A percentile compares a stretch with the other conserved stretches of the same genome.
phyloP scores from a whole-genome alignment of 176 grass and related monocot genomes.

The Oryza glumipatula region DNA sequence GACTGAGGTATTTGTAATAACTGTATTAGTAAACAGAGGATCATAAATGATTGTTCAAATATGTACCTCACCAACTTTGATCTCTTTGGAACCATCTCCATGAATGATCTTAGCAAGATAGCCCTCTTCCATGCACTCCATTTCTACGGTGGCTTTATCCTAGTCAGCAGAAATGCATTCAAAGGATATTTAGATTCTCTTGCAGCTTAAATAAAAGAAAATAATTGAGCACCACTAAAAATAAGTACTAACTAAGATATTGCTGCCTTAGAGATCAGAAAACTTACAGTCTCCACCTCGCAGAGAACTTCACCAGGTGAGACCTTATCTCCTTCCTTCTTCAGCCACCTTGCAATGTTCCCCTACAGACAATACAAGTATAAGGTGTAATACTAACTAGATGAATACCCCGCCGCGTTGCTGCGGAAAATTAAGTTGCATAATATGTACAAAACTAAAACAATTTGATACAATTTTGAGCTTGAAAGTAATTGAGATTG shows the following conservation, averaged over 20 bases:
- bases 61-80: conserved; percentile 95
- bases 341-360: conserved; percentile 94
- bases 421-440: too few species aligned
- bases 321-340: conserved; percentile 97
- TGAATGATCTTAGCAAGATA: conserved; percentile 96
- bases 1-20: neutral
- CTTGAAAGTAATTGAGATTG: too few species aligned
- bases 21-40: neutral
- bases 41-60: conserved; percentile 7
- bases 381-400: neutral
- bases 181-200: conserved; percentile 29
- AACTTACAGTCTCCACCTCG: conserved; percentile 92
- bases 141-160: conserved; percentile 96
- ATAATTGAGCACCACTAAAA: neutral
- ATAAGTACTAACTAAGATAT: conserved; percentile 28
- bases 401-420: too few species aligned
- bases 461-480: too few species aligned
- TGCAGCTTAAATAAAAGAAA: neutral
- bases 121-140: conserved; percentile 99
- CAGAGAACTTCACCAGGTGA: conserved; percentile 92
- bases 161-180: conserved; percentile 40
- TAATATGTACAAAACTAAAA: too few species aligned
- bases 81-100: conserved; percentile 92
- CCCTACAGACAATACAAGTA: conserved; percentile 62
- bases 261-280: neutral